These are phyloP conservation scores for Eucalyptus camaldulensis DNA, from an alignment of 345 rosid species.

Conservation along the genomic window DNA sequence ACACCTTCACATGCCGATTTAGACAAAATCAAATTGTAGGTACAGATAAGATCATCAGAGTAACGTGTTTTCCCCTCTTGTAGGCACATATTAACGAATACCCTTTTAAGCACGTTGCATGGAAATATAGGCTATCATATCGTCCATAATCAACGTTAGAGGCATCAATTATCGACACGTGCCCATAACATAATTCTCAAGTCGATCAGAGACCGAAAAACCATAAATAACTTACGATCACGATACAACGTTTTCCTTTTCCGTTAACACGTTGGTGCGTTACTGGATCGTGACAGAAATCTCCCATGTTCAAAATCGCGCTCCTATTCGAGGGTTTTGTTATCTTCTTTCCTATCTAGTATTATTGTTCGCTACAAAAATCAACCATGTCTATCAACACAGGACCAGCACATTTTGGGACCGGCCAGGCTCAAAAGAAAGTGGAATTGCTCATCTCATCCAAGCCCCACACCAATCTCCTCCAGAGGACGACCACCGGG, in stretches of 20 bases:
- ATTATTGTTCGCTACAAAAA: neutral
- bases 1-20: neutral
- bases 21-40: neutral
- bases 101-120: neutral
- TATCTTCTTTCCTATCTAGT: neutral
- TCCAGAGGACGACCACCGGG: neutral
- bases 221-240: neutral
- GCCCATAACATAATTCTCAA: no score
- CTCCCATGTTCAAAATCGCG: fast-evolving
- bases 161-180: neutral
- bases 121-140: neutral
- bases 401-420: neutral
- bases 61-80: neutral
- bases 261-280: fast-evolving
- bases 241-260: neutral
- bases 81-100: neutral
- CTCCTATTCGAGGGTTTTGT: neutral
- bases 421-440: neutral
- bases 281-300: neutral
- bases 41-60: fast-evolving
- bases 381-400: neutral
- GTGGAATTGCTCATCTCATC: neutral
- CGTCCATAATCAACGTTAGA: neutral
- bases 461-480: neutral
- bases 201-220: neutral